Base-by-base conservation (phyloP, 2,329 filamentous ascomycete genomes). In the Lecanicillium sp. region DNA sequence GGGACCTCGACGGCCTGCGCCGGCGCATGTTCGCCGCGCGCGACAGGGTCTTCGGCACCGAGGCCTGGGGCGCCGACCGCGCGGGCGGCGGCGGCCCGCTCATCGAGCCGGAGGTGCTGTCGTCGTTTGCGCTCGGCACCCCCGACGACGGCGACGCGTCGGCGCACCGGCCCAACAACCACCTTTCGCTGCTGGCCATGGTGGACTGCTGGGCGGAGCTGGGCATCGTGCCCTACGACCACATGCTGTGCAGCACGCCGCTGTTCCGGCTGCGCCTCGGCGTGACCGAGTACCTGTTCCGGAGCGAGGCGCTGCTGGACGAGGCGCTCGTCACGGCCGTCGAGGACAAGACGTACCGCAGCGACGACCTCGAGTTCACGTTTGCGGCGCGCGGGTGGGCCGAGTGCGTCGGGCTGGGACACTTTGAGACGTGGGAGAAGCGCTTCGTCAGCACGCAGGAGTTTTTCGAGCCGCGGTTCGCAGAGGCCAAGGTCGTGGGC, bases 241-340 rank as follows among this genome's bases (percentile, higher is more conserved):
- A 98, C 72, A 98, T 98, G 90, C 94, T 98, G 57, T 98, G 93
- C 72, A 95, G 90, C 46, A 98, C 93, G 32, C 93, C 93, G 71
- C 80, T 97, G 39, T 98, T 98, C 73, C 86, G 93, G 43, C 81
- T 98, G 55, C 96, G 93, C 81, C 79, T 98, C 27, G 93, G 93
- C 49, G 94, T 96, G n/a, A 91, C 90, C 1, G 93, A 98, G 69
- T 91, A 95, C 63, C 75, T 98, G 30, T 98, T 96, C 73, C 84
- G 90, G 55, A 90, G 90, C 60, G 76, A 80, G 15, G 79, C 78
- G 3, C 73, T 95, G 44, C 80, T 98, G 12, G 85, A 95, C 43
- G 89, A 93, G 62, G 86, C 86, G 20, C 79, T 98, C 57, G 78
- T 85, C 41, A 93, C 89, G 7, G 91, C 90, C 3, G 82, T 96